Percentiles rank a stretch among this genome's conserved stretches.
Conservation (phyloP, 2,329 filamentous ascomycete species). For the Hysterium pulicare region DNA sequence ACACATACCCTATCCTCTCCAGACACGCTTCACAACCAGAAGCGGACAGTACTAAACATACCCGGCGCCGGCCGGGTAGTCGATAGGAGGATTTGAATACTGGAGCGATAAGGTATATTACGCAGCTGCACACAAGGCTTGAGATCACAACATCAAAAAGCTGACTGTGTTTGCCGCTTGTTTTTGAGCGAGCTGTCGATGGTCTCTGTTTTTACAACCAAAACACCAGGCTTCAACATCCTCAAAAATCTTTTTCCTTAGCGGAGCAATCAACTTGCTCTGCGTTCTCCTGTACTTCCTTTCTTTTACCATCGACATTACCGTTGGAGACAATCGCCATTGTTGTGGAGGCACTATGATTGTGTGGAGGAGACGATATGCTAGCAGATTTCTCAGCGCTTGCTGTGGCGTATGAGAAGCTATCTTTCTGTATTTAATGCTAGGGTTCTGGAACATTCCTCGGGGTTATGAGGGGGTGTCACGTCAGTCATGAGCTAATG, state of each 20-base stretch:
- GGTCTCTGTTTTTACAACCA: conserved; percentile 81
- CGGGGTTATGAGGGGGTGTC: too few species aligned
- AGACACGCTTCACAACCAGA: conserved; percentile 23
- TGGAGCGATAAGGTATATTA: conserved; percentile 21
- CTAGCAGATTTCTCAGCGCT: too few species aligned
- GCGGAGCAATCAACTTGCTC: conserved; percentile 65
- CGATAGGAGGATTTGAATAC: conserved; percentile 15
- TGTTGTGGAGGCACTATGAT: too few species aligned
- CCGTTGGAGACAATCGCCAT: too few species aligned
- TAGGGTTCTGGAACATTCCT: too few species aligned
- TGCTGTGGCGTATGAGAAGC: too few species aligned
- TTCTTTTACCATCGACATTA: conserved; percentile 11
- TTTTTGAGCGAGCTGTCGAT: conserved; percentile 64
- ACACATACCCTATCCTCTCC: conserved; percentile 19
- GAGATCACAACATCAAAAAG: conserved; percentile 73
- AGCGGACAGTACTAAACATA: conserved; percentile 19
- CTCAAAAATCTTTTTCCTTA: conserved; percentile 57
- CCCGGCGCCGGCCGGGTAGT: conserved; percentile 7
- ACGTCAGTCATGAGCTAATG: too few species aligned
- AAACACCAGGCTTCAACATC: conserved; percentile 79
- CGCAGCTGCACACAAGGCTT: conserved; percentile 38
- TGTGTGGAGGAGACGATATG: too few species aligned
- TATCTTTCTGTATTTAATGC: too few species aligned
- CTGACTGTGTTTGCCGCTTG: conserved; percentile 44
- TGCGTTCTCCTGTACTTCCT: conserved; percentile 30